phyloP scores from a whole-genome alignment of 352 stramenopile species.

The Blastocystis sp. region DNA sequence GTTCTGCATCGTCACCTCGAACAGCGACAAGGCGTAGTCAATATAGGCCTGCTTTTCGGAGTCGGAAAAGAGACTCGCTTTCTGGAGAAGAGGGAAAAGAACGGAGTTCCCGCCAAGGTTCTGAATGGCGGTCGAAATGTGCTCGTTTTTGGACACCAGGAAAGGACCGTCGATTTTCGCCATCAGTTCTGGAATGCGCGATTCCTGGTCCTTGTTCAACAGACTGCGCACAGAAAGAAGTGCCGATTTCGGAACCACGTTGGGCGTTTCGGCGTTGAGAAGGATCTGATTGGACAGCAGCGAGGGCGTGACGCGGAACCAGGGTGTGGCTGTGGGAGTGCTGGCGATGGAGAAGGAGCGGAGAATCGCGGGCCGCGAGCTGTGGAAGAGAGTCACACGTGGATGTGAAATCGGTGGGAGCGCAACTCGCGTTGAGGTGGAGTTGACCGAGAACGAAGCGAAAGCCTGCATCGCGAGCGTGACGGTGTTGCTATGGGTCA shows the following conservation, averaged over 20 bases:
- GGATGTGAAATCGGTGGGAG: background rate
- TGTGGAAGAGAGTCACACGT: background rate
- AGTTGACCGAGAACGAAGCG: background rate
- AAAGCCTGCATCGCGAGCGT: background rate
- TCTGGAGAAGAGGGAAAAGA: slow-evolving; percentile 17
- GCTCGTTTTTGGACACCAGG: background rate
- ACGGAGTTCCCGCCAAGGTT: background rate
- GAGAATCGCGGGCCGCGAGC: background rate
- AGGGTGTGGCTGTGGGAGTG: background rate
- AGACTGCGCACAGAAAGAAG: background rate
- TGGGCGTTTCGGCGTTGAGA: background rate
- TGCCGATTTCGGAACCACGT: background rate
- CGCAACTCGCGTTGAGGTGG: background rate
- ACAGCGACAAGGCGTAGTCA: background rate
- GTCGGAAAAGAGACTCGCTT: background rate
- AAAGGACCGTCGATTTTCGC: background rate
- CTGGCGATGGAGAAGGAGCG: background rate
- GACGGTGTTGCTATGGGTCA: background rate
- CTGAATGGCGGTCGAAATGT: background rate
- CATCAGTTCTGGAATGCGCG: background rate
- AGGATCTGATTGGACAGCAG: background rate
- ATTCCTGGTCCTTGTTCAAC: background rate
- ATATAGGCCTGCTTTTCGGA: slow-evolving; percentile 3
- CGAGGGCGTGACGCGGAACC: background rate
- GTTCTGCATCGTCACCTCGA: background rate